Base-by-base conservation (phyloP, 2,329 filamentous ascomycete species). In the Cladophialophora carrionii region DNA sequence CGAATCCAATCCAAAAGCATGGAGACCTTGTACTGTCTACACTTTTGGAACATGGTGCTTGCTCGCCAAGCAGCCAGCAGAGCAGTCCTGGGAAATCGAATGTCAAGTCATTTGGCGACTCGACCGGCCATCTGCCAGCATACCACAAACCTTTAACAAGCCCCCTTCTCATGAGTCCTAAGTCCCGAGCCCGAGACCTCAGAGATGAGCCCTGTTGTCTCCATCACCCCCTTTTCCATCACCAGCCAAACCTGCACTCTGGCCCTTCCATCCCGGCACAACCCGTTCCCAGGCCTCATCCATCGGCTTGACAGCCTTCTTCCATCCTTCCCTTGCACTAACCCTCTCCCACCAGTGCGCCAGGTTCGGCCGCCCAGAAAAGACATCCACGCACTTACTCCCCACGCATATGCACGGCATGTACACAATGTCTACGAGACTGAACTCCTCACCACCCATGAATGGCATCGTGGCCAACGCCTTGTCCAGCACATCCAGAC, bases 401-500 rank as follows among this genome's bases (percentile, higher is more conserved):
- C 6, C 24, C 12, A 26, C 34, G 53, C 51, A 51, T 9, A 62
- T 31, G 46, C 52, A 34, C n/a, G 61, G 61, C 61, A 62, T 62
- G 52, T 62, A 62, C 20, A 49, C 14, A 22, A 62, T 57, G 10
- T 62, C 61, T 8, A 57, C 53, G 14, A 62, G 53, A 8, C 52
- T 57, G 43, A 57, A 62, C 29, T 62, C 53, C 9, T 22, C 26
- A 2, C 53, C 61, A 22, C 61, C 61, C 41, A 62, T 46, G 29
- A 51, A 62, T 5, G 51, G n/a, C 31, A 32, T 57, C 53, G 34
- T 41, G 7, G 53, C 48, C 12, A 62, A 17, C 7, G 37, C 26
- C 53, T 62, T 62, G 43, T 62, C 53, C 24, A 62, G 46, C 26
- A 37, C 61, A 17, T 62, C 61, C 10, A 62, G 43, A 6, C 61